Evolutionary conservation across 2,329 filamentous ascomycete genomes (phyloP), one percentile per base, ranked within the genome.

Genomic region (Fusarium palustre): DNA sequence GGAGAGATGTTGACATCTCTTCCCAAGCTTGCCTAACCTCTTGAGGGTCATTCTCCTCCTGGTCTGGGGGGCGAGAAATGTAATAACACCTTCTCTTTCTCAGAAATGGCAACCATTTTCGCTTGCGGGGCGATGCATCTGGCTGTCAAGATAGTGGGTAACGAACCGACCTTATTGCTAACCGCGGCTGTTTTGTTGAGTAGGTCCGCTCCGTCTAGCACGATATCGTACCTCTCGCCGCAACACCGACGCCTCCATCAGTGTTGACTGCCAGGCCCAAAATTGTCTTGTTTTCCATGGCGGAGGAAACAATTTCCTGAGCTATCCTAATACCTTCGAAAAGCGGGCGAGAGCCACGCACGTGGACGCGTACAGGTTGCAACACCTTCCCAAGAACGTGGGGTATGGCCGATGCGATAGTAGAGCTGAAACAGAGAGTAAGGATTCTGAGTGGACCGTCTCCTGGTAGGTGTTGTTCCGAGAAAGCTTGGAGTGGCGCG

Each of bases 341-440:
- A 1, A 89, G 81, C 0, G 90, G 90, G 1, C 90, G 82, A 4
- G 90, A 92, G 75, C 92, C 90, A 5, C 92, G 81, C 31, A 92
- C 80, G 7, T 84, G 84, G 20, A 92, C 76, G 50, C 89, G 83
- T 11, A 91, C 73, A 1, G 64, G 71, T 10, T 83, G 74, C 2
- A 79, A 74, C 2, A 70, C 68, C 20, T 75, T 6, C 72, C 69
- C 36, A 13, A 84, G 77, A 4, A 81, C 77, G 30, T 82, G 78
- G 3, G 82, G 69, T 13, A 91, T 79, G 50, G 81, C 82, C 18
- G 80, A 75, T 5, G 78, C 79, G 61, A 91, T 87, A 0, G 89
- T 90, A 5, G 88, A 90, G 64, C 88, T 91, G 10, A 85, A 84
- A 0, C 88, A 91, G 4, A 91, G 74, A 0, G 88, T 91, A 58